Evolutionary conservation across 768 basidiomycete species (phyloP), one percentile per base, ranked within the genome.

Genomic region (Boletus barrowsii): DNA sequence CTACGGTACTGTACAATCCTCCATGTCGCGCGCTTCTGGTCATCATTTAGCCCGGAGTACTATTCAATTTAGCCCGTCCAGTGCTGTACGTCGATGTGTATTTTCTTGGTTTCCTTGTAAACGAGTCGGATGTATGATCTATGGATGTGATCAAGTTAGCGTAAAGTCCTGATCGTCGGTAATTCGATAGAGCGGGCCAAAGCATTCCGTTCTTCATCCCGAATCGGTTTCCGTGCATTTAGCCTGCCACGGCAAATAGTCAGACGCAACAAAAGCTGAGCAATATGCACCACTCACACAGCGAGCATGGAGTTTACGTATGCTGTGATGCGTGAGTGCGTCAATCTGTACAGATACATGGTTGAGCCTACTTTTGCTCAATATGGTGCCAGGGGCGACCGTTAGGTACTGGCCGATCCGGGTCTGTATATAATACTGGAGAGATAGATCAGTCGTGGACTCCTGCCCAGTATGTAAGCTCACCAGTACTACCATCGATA

Each of bases 231-330:
- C 39, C 47, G 42, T 2, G 56, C 42, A 7, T 58, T 53, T 18
- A 62, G 32, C 40, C 60, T 61, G 30, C n/a, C 36, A 33, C 32
- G 10, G 30, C 26, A 36, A 37, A 18, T n/a, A 17, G 18, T 43
- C 33, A 39, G 17, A 39, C 37, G 37, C n/a, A 17, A 14, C 22
- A 5, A 1, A 50, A 24, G 13, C 2, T 15, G 15, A 4, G 37
- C 11, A 14, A 14, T 14, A 14, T 35, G 13, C 33, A 14, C 6
- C 15, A 55, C 64, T 48, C 42, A 63, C 64, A 63, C 62, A 5
- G 35, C 56, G n/a, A 66, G 49, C 59, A 63, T 66, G 20, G 61
- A 55, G 40, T 63, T 55, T 35, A 61, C 48, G 32, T 66, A 65
- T 41, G 65, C 59, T 66, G 22, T 14, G 17, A 24, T 18, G 20